A percentile compares a stretch with the other conserved stretches of the same genome.
phyloP scores from a whole-genome alignment of 257 asterid genomes.

The Solanum rostratum region DNA sequence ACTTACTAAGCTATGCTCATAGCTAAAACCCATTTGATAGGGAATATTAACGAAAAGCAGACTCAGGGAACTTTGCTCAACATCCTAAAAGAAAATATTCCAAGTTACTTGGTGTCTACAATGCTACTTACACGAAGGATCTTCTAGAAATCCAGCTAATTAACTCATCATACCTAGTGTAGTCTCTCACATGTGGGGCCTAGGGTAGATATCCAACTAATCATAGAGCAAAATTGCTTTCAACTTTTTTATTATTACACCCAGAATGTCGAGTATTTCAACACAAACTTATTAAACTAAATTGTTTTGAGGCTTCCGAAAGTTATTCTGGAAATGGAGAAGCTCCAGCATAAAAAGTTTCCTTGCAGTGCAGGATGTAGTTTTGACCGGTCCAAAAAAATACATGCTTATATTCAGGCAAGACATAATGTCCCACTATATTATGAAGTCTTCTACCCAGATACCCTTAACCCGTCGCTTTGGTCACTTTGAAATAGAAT shows the following conservation, averaged over 20 bases:
- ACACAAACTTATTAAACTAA: background rate
- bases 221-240: background rate
- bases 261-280: background rate
- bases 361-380: background rate
- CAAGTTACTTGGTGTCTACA: background rate
- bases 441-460: background rate
- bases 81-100: background rate
- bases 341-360: background rate
- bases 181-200: background rate
- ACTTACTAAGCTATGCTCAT: background rate
- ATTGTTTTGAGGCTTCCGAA: background rate
- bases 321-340: background rate
- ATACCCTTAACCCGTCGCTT: background rate
- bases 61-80: background rate
- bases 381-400: background rate
- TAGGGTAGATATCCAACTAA: background rate
- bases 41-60: background rate
- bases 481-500: background rate
- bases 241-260: background rate
- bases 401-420: background rate
- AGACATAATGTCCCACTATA: background rate
- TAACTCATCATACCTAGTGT: background rate
- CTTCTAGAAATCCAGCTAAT: background rate
- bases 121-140: background rate
- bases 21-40: background rate